These are phyloP conservation scores for Pichia eremophila DNA, from an alignment of 805 yeast genomes.

Conservation along the genomic window DNA sequence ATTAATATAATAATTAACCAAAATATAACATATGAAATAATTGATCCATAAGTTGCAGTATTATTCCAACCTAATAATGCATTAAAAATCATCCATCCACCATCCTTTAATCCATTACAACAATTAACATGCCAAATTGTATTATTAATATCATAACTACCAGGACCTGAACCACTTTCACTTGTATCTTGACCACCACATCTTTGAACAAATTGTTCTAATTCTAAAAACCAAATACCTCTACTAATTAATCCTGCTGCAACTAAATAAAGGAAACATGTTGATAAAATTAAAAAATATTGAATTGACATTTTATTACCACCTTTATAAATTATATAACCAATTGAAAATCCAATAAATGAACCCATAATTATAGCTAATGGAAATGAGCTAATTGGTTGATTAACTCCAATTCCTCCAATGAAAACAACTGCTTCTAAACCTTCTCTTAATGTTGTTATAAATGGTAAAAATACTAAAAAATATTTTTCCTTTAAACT, in stretches of 20 bases:
- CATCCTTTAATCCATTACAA: conserved; percentile 88
- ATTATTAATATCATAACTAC: conserved; percentile 70
- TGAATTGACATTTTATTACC: conserved; percentile 72
- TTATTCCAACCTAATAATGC: conserved; percentile 93
- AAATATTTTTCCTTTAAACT: conserved; percentile 51
- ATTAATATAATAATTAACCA: conserved; percentile 49
- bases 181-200: conserved; percentile 88
- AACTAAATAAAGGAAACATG: conserved; percentile 73
- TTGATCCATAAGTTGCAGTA: conserved; percentile 86
- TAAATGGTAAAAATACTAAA: conserved; percentile 65
- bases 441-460: conserved; percentile 84
- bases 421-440: conserved; percentile 85
- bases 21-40: conserved; percentile 57
- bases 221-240: conserved; percentile 86
- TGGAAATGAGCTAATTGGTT: conserved; percentile 57
- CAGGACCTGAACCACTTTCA: conserved; percentile 89
- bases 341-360: conserved; percentile 51
- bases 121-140: conserved; percentile 94
- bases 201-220: conserved; percentile 60
- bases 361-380: conserved; percentile 54
- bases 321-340: conserved; percentile 60
- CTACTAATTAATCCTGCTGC: conserved; percentile 81
- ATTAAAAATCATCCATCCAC: conserved; percentile 84
- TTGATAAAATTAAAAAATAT: conserved; percentile 61
- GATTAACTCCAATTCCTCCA: conserved; percentile 79